phyloP scores from a whole-genome alignment of 192 early-diverging fungal species.

The Coemansia sp. region DNA sequence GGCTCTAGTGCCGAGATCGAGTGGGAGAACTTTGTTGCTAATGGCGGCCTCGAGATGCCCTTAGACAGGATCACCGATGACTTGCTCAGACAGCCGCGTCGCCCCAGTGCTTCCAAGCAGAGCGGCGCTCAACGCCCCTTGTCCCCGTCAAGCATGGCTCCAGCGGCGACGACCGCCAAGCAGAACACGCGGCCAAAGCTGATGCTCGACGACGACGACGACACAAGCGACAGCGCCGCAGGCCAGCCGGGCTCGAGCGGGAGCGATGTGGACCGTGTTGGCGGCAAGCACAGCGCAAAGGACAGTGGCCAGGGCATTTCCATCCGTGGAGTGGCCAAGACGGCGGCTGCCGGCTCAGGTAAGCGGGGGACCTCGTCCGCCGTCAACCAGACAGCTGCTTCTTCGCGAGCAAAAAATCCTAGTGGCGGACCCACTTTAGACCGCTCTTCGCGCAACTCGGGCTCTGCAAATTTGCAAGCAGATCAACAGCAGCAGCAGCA shows the following conservation, averaged over 20 bases:
- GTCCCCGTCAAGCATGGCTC: no score
- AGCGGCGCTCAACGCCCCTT: no score
- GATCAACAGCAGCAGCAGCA: neutral
- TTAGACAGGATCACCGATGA: constrained; percentile 49
- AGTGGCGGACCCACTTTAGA: constrained; percentile 6
- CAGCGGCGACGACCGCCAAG: no score
- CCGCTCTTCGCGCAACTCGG: neutral
- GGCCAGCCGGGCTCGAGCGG: constrained; percentile 1
- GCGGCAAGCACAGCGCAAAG: neutral
- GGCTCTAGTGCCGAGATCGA: constrained; percentile 31
- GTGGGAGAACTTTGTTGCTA: constrained; percentile 55
- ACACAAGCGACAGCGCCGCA: constrained; percentile 18
- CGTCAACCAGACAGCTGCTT: constrained; percentile 3
- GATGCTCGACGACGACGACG: constrained; percentile 23
- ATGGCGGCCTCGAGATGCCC: constrained; percentile 49
- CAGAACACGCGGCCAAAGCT: neutral
- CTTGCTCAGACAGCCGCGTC: constrained; percentile 31
- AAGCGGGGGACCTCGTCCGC: neutral
- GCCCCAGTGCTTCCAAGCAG: neutral
- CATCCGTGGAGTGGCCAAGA: constrained; percentile 29
- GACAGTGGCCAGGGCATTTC: constrained; percentile 16
- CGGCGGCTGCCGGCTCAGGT: neutral
- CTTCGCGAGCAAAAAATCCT: neutral
- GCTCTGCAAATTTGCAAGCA: neutral
- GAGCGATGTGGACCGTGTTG: constrained; percentile 5